These are phyloP conservation scores for Coemansia sp. DNA, from an alignment of 192 early-diverging fungal genomes.

Conservation along the genomic window DNA sequence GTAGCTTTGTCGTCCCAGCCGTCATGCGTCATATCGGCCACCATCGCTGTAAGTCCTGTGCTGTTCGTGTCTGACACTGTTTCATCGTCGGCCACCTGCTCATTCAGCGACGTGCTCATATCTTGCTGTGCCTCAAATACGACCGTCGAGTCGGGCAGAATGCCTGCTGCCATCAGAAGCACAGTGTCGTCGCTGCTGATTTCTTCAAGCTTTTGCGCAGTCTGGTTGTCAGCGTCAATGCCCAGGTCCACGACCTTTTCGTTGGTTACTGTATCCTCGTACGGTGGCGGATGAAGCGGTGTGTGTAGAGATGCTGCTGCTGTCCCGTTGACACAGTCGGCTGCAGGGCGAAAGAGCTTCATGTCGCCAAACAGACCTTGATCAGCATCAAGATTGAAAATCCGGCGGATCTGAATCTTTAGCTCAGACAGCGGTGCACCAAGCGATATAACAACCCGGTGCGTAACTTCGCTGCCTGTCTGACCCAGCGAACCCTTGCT, in stretches of 20 bases:
- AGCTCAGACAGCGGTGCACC: slow-evolving; percentile 28
- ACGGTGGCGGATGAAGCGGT: not conserved
- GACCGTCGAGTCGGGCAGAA: slow-evolving; percentile 23
- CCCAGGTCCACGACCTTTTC: slow-evolving; percentile 1
- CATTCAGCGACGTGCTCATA: not conserved
- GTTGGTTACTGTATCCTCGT: not conserved
- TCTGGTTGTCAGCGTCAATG: not conserved
- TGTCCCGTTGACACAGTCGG: not conserved
- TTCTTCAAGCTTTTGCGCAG: slow-evolving; percentile 1
- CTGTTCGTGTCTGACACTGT: not conserved
- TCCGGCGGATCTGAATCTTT: slow-evolving; percentile 18
- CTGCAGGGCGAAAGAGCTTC: slow-evolving; percentile 8
- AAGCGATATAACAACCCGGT: slow-evolving; percentile 24
- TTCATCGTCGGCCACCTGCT: not conserved
- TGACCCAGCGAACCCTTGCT: not conserved
- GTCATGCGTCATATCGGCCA: not conserved
- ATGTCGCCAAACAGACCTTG: not conserved
- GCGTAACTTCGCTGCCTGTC: slow-evolving; percentile 5
- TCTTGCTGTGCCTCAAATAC: slow-evolving; percentile 13
- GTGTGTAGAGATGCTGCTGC: not conserved
- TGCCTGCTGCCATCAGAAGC: slow-evolving; percentile 12
- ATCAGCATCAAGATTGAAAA: slow-evolving; percentile 3
- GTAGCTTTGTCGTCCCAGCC: not conserved
- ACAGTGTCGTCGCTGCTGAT: slow-evolving; percentile 4
- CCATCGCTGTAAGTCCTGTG: not conserved